Conservation (phyloP, 495 filamentous ascomycete genomes). For the Penicillium robsamsonii region DNA sequence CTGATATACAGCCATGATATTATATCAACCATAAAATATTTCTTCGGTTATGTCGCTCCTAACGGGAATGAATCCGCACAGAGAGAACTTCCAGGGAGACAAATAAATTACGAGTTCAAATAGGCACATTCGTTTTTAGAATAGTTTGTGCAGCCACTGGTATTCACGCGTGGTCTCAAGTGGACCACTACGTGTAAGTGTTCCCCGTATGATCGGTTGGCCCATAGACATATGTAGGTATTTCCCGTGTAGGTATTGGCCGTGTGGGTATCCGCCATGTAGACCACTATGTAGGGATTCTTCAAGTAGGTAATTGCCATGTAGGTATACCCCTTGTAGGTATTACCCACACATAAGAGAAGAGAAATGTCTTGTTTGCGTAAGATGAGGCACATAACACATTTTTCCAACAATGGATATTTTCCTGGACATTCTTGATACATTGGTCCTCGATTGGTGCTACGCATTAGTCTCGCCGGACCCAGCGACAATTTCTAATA, state of each 20-base stretch:
- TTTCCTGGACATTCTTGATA: constrained; percentile 71
- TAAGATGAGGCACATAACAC: neutral
- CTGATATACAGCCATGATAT: too few species aligned
- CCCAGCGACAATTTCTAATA: constrained; percentile 27
- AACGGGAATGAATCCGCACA: too few species aligned
- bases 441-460: constrained; percentile 63
- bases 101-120: too few species aligned
- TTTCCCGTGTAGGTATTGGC: neutral
- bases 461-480: constrained; percentile 64
- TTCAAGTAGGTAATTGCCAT: neutral
- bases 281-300: too few species aligned
- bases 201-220: too few species aligned
- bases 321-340: constrained; percentile 8
- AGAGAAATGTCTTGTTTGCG: neutral
- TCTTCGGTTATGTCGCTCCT: too few species aligned
- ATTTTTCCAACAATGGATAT: constrained; percentile 62
- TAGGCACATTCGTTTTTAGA: neutral
- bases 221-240: constrained; percentile 4
- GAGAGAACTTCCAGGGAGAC: too few species aligned
- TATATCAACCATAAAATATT: too few species aligned
- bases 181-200: neutral
- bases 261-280: constrained; percentile 1
- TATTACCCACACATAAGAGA: constrained; percentile 5
- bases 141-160: neutral
- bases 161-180: constrained; percentile 1